phyloP scores from a whole-genome alignment of 768 basidiomycete species.

The Russula olivacea region DNA sequence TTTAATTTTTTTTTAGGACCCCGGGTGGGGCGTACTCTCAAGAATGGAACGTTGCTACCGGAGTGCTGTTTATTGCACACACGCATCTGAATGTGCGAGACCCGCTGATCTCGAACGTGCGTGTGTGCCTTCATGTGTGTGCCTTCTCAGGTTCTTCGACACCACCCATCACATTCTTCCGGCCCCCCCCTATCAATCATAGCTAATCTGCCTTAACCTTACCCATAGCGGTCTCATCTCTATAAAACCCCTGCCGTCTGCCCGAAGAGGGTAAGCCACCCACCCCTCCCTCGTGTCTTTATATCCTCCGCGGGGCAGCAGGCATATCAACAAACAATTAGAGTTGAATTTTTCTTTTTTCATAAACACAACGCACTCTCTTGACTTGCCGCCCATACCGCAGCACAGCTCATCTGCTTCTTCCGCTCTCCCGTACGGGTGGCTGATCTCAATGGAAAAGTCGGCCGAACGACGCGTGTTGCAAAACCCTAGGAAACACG shows the following conservation, averaged over 20 bases:
- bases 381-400: background rate
- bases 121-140: background rate
- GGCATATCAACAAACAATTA: constrained; percentile 1
- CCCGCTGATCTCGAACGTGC: constrained; percentile 13
- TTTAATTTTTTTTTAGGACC: background rate
- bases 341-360: background rate
- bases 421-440: background rate
- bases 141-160: background rate
- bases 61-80: background rate
- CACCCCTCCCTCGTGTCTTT: background rate
- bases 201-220: constrained; percentile 15
- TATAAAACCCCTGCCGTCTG: constrained; percentile 3
- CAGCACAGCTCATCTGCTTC: background rate
- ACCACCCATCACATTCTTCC: background rate
- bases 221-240: background rate
- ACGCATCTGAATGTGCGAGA: background rate
- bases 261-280: constrained; percentile 12
- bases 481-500: too few relatives aligned
- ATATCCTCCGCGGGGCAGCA: constrained; percentile 1
- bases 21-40: background rate
- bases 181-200: constrained; percentile 5
- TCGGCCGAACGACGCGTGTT: background rate
- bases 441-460: background rate
- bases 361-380: background rate
- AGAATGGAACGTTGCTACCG: background rate